phyloP scores from a whole-genome alignment of 805 yeast species.

The Teunomyces pallodes region DNA sequence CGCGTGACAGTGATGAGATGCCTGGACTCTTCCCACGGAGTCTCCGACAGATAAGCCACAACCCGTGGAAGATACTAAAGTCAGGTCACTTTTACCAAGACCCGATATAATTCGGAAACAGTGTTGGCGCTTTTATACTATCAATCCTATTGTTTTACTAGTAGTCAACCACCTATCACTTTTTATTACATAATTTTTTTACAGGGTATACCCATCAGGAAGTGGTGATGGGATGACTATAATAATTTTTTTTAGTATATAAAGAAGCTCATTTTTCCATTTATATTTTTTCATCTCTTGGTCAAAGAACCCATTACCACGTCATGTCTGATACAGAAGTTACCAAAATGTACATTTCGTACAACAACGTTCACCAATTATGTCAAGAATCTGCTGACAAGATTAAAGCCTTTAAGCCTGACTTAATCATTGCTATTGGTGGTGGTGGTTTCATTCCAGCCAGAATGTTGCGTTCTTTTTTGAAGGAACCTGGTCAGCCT shows the following conservation, averaged over 20 bases:
- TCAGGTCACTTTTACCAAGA: too few relatives aligned
- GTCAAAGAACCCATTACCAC: slow-evolving; percentile 3
- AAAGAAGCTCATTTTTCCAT: slow-evolving; percentile 1
- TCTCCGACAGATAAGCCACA: not conserved
- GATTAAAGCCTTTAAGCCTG: slow-evolving; percentile 74
- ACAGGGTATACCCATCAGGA: not conserved
- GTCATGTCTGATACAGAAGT: slow-evolving; percentile 20
- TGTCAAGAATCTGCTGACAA: slow-evolving; percentile 60
- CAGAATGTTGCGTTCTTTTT: slow-evolving; percentile 87
- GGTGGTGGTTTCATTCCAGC: slow-evolving; percentile 99
- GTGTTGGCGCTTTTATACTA: too few relatives aligned
- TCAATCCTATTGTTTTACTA: not conserved
- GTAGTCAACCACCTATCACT: not conserved
- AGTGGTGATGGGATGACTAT: not conserved
- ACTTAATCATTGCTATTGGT: slow-evolving; percentile 91
- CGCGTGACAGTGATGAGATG: too few relatives aligned
- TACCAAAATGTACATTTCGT: slow-evolving; percentile 67
- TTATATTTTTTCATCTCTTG: slow-evolving; percentile 2
- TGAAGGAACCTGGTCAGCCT: slow-evolving; percentile 83
- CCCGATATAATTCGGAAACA: too few relatives aligned
- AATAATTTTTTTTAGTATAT: slow-evolving; percentile 1
- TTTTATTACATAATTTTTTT: not conserved
- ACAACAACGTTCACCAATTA: slow-evolving; percentile 76
- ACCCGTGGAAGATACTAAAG: not conserved
- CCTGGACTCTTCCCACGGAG: not conserved